Evolutionary conservation across 2,329 filamentous ascomycete genomes (phyloP).

Genomic region (Ophiostoma sp.): DNA sequence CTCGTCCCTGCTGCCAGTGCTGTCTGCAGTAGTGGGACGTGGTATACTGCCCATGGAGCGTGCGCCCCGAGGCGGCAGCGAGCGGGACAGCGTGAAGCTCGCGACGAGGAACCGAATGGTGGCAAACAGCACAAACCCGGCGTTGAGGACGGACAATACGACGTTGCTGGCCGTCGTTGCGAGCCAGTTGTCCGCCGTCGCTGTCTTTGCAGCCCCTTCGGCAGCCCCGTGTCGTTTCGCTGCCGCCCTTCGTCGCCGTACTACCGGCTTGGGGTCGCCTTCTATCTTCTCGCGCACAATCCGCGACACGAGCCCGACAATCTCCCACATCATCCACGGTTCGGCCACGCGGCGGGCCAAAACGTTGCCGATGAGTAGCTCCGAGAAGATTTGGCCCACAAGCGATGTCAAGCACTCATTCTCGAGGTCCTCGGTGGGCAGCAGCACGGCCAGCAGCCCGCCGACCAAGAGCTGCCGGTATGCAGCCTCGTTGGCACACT

Average conservation of each 20-base stretch:
- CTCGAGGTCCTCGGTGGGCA: conserved; percentile 87
- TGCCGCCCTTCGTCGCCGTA: background rate
- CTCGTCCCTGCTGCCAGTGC: conserved; percentile 1
- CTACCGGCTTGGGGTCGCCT: conserved; percentile 12
- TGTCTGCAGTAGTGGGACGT: conserved; percentile 28
- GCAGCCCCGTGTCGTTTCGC: background rate
- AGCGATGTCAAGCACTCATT: conserved; percentile 80
- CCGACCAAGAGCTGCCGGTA: conserved; percentile 88
- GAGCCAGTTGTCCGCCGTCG: conserved; percentile 13
- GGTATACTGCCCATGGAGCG: conserved; percentile 14
- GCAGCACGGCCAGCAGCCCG: conserved; percentile 70
- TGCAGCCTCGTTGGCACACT: conserved; percentile 69
- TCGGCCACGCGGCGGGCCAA: conserved; percentile 76
- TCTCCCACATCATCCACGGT: conserved; percentile 84
- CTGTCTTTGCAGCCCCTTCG: background rate
- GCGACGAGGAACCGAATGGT: conserved; percentile 60
- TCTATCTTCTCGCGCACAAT: conserved; percentile 32
- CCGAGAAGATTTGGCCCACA: conserved; percentile 80
- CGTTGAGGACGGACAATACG: conserved; percentile 55
- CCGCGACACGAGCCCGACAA: conserved; percentile 64
- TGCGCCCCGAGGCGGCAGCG: conserved; percentile 51
- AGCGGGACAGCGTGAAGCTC: conserved; percentile 61
- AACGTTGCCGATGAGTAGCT: conserved; percentile 80
- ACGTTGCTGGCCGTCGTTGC: conserved; percentile 35
- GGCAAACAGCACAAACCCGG: conserved; percentile 51